Evolutionary conservation across 148 eudicot species (phyloP).

Genomic region (Talinum fruticosum): DNA sequence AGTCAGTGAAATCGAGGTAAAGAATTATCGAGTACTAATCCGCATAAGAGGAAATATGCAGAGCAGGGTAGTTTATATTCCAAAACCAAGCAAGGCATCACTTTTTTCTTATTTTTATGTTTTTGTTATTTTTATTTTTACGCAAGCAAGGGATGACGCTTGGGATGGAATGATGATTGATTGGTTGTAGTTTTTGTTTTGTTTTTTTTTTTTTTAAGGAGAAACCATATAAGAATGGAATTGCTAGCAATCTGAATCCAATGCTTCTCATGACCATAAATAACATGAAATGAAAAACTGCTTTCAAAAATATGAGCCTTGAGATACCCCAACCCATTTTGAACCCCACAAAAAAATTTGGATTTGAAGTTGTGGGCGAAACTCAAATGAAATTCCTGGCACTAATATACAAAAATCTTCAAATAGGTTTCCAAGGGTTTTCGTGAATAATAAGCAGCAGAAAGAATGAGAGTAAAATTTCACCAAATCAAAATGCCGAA

Average conservation of each 20-base stretch:
- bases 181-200: no score
- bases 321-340: slow-evolving; percentile 63
- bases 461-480: neutral
- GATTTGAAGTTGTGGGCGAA: neutral
- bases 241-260: slow-evolving; percentile 44
- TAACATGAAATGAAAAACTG: slow-evolving; percentile 38
- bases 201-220: no score
- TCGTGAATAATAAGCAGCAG: neutral
- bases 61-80: no score
- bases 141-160: no score
- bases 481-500: neutral
- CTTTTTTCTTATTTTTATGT: no score
- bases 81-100: no score
- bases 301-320: slow-evolving; percentile 49
- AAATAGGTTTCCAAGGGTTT: neutral
- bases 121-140: no score
- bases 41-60: neutral
- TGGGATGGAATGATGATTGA: no score
- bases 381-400: neutral
- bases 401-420: neutral
- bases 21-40: neutral
- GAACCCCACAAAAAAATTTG: neutral
- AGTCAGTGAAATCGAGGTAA: neutral
- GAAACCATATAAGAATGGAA: slow-evolving; percentile 73
- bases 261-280: slow-evolving; percentile 39